Base-by-base conservation (phyloP, 768 basidiomycete genomes). In the Lactarius akahatsu region DNA sequence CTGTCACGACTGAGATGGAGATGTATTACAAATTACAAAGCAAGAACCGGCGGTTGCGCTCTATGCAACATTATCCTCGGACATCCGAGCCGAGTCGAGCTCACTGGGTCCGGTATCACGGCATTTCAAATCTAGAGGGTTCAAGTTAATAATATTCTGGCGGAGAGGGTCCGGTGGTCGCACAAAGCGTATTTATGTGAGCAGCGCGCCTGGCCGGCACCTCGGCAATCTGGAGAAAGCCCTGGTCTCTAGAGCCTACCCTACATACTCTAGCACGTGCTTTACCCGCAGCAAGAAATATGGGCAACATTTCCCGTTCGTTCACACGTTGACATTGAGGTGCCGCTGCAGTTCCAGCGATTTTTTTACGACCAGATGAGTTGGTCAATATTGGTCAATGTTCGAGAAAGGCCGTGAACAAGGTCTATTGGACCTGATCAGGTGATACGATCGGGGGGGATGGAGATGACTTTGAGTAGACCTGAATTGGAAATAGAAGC, bases 181-280 rank as follows among this genome's bases (percentile, higher is more conserved):
- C 32, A 32, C 32, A 32, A 32, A 30, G 6, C 30, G 30, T 30
- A 30, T 30, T 28, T 30, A 30, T 30, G 30, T 30, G 4, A 30
- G 30, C 30, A 30, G 32, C 32, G 6, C 4, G 32, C 28, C 28
- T 28, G 28, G 28, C 32, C 4, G 0, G 32, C 32, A 32, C 32
- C 32, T 32, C 32, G 32, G 32, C 32, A 32, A 32, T 32, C 32
- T 4, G 32, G 32, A 32, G 32, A 32, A 32, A 32, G 3, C 28
- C 3, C 28, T 3, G 28, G 28, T 30, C 28, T 30, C 28, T 28
- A 28, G 28, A 28, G 28, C 28, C 28, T 28, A 28, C n/a, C n/a
- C n/a, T n/a, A n/a, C n/a, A n/a, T n/a, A n/a, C n/a, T n/a, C n/a
- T 5, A 15, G 41, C 41, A 65, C 59, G 64, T 47, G 26, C 34